These are phyloP conservation scores for Syzygium jambos DNA, from an alignment of 345 rosid species.

Conservation along the genomic window DNA sequence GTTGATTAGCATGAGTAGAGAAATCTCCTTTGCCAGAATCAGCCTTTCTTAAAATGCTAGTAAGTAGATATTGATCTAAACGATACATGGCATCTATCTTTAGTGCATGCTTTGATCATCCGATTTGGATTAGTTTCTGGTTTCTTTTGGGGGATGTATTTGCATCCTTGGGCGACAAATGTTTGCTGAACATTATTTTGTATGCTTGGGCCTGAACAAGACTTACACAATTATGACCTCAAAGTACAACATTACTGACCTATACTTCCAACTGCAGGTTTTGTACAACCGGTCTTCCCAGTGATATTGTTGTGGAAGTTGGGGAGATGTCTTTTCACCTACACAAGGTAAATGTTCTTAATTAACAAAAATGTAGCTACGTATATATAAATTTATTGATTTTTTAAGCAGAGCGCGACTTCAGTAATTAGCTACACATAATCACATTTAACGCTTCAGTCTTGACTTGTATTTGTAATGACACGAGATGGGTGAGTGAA, in stretches of 20 bases:
- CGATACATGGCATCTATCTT: background rate
- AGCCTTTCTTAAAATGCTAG: background rate
- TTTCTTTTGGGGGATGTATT: background rate
- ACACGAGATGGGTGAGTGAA: background rate
- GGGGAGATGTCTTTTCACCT: constrained; percentile 95
- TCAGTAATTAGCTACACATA: background rate
- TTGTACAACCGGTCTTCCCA: constrained; percentile 95
- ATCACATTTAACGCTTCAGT: background rate
- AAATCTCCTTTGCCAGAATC: background rate
- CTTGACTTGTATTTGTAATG: background rate
- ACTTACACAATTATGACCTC: background rate
- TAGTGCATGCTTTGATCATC: background rate
- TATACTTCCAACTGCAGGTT: constrained; percentile 41
- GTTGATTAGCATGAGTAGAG: background rate
- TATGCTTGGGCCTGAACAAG: background rate
- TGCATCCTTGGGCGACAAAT: background rate
- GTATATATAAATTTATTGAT: background rate
- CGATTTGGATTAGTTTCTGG: background rate
- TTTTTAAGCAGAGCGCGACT: background rate
- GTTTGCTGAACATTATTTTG: background rate
- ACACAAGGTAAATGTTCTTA: constrained; percentile 61
- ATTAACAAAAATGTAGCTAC: background rate
- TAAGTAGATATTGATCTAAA: background rate
- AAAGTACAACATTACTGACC: background rate
- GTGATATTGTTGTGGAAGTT: constrained; percentile 84